phyloP scores from a whole-genome alignment of 176 grass and related monocot species.

The Oryza glaberrima region DNA sequence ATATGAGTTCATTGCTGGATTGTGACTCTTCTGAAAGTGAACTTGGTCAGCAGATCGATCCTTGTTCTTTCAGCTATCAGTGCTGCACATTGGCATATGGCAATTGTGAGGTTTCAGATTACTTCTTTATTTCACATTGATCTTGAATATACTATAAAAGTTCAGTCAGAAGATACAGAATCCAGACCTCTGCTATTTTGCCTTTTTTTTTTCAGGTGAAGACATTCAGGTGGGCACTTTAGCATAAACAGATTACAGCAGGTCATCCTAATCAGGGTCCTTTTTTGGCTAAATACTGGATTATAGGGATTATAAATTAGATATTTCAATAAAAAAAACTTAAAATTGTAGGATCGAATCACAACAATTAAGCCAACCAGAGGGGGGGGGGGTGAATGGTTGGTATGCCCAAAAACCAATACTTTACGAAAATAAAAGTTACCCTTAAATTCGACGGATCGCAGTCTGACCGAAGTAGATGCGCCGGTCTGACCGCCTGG shows the following conservation, averaged over 20 bases:
- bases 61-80: not conserved
- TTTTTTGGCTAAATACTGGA: too few relatives aligned
- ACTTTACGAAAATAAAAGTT: too few relatives aligned
- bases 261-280: not conserved
- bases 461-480: too few relatives aligned
- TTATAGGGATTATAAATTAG: too few relatives aligned
- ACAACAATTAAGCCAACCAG: too few relatives aligned
- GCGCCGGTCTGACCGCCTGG: too few relatives aligned
- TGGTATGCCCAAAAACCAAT: too few relatives aligned
- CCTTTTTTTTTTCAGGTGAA: not conserved
- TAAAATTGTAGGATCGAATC: too few relatives aligned
- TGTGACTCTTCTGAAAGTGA: not conserved
- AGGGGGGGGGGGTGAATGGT: too few relatives aligned
- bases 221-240: too few relatives aligned
- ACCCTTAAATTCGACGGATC: too few relatives aligned
- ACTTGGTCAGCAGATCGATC: not conserved
- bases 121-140: not conserved
- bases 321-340: too few relatives aligned
- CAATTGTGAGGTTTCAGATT: not conserved
- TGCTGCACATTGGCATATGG: not conserved
- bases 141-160: not conserved
- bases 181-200: not conserved
- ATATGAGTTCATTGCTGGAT: not conserved
- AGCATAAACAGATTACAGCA: not conserved
- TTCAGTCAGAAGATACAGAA: not conserved